Conservation (phyloP, 306 rosid species). For the Begonia loranthoides region DNA sequence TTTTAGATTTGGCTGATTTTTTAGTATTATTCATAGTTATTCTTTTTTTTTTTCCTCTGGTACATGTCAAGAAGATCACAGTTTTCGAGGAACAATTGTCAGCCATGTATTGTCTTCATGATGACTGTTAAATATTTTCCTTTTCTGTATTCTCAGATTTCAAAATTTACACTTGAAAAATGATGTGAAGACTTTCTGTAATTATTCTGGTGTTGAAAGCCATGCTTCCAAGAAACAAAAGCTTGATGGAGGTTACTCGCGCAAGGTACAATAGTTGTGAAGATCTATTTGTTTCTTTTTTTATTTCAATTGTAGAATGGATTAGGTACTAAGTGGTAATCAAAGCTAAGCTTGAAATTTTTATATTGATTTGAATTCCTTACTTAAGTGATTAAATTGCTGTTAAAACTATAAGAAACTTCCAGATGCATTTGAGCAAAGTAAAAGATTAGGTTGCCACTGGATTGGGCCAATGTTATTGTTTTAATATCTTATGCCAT, state of each 20-base stretch:
- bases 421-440: not conserved
- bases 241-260: constrained; percentile 68
- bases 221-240: constrained; percentile 91
- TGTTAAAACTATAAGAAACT: not conserved
- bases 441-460: not conserved
- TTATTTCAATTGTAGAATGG: not conserved
- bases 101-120: constrained; percentile 1
- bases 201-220: constrained; percentile 45
- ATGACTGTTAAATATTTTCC: constrained; percentile 4
- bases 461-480: not conserved
- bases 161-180: constrained; percentile 35
- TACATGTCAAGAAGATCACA: too few species aligned
- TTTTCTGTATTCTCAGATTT: constrained; percentile 28
- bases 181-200: constrained; percentile 34
- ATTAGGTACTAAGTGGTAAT: too few species aligned
- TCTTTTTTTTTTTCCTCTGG: too few species aligned
- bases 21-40: not conserved
- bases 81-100: not conserved
- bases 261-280: constrained; percentile 39
- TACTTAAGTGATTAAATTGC: not conserved
- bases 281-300: not conserved
- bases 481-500: not conserved
- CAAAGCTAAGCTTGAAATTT: not conserved
- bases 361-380: not conserved
- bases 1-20: not conserved